Evolutionary conservation across 306 rosid genomes (phyloP).

Genomic region (Medicago ruthenica): DNA sequence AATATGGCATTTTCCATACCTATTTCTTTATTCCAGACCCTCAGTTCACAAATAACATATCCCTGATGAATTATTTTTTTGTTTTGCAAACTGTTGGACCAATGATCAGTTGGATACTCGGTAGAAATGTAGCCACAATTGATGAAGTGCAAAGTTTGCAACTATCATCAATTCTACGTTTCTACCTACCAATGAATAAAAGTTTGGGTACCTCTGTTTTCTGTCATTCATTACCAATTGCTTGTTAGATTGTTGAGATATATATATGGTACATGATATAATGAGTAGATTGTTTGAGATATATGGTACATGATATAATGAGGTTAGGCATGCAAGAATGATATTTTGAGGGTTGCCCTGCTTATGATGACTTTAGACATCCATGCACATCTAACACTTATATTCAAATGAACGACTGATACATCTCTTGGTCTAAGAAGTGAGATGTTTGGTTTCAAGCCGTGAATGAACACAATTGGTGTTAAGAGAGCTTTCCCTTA

Average conservation of each 20-base stretch:
- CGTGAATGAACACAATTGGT: not conserved
- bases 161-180: not conserved
- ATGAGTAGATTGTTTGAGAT: no score
- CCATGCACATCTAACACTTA: not conserved
- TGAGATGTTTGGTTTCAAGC: not conserved
- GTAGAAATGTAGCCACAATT: not conserved
- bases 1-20: not conserved
- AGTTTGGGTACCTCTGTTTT: not conserved
- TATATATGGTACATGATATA: not conserved
- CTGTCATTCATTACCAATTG: slow-evolving; percentile 1
- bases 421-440: not conserved
- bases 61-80: not conserved
- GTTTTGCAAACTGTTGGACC: not conserved
- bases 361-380: not conserved
- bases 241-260: slow-evolving; percentile 19
- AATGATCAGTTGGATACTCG: not conserved
- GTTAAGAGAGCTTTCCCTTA: not conserved
- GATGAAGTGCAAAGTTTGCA: not conserved
- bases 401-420: not conserved
- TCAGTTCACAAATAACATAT: slow-evolving; percentile 20
- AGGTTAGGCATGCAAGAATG: no score
- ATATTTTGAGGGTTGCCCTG: no score
- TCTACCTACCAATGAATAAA: not conserved
- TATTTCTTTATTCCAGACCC: not conserved
- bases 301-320: no score